These are phyloP conservation scores for Epichloe bromicola DNA, from an alignment of 2,329 filamentous ascomycete genomes.

Conservation along the genomic window DNA sequence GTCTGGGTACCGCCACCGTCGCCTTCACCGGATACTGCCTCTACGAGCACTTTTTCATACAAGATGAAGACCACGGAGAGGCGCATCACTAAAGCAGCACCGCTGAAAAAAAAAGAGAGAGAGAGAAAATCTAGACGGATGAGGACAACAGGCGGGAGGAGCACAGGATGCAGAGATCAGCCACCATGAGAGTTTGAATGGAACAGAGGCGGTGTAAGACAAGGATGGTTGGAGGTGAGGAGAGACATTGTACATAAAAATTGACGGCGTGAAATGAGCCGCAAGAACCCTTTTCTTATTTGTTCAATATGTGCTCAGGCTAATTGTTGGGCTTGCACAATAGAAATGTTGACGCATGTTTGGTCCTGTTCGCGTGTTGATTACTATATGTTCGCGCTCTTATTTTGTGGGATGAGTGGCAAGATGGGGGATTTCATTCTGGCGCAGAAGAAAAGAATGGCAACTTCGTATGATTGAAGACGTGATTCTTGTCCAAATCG, in stretches of 20 bases:
- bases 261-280: background rate
- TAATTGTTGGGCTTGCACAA: background rate
- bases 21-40: constrained; percentile 83
- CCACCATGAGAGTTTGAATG: background rate
- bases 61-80: constrained; percentile 50
- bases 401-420: no score
- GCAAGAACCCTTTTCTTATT: background rate
- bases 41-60: constrained; percentile 79
- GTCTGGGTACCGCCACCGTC: constrained; percentile 81
- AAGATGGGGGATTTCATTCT: no score
- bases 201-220: background rate
- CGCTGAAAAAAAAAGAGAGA: no score
- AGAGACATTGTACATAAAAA: constrained; percentile 2
- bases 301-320: background rate
- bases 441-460: no score
- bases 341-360: background rate
- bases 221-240: background rate
- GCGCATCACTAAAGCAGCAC: constrained; percentile 25
- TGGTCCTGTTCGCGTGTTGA: background rate
- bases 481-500: no score
- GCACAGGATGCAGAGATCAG: background rate
- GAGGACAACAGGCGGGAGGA: no score
- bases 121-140: no score
- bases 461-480: no score
- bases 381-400: background rate